phyloP scores from a whole-genome alignment of 225 moss, liverwort and hornwort species.

The Pseudisothecium myosuroides region DNA sequence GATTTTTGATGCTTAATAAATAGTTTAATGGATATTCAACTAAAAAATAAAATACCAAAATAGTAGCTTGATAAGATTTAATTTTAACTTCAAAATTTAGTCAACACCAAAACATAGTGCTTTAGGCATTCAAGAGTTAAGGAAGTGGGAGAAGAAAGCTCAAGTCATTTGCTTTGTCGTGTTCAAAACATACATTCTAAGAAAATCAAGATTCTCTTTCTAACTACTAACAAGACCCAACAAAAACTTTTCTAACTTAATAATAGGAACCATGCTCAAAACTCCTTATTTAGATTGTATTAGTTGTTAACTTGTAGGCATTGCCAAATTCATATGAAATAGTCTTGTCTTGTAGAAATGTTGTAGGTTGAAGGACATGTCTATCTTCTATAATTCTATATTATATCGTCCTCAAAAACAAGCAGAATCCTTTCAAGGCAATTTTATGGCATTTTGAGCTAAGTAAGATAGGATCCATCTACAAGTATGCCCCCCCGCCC shows the following conservation, averaged over 20 bases:
- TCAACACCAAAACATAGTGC: not conserved
- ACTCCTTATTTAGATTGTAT: not conserved
- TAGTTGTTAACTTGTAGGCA: not conserved
- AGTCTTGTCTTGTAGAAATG: not conserved
- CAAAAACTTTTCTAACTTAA: not conserved
- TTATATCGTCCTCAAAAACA: not conserved
- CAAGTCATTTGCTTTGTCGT: not conserved
- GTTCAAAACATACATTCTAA: accelerated
- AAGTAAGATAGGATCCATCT: not conserved
- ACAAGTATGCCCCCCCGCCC: no score
- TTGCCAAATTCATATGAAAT: not conserved
- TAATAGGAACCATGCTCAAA: not conserved
- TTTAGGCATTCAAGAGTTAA: not conserved
- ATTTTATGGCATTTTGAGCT: not conserved
- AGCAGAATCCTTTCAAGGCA: not conserved
- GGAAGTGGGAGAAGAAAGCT: not conserved
- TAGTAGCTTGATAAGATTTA: not conserved
- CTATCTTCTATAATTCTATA: not conserved
- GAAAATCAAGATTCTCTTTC: not conserved
- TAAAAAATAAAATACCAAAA: not conserved
- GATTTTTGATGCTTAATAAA: not conserved
- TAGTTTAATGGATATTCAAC: no score
- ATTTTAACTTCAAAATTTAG: not conserved
- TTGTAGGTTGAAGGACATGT: accelerated
- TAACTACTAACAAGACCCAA: not conserved